These are phyloP conservation scores for Fusarium sp. DNA, from an alignment of 2,329 filamentous ascomycete species.

Conservation along the genomic window DNA sequence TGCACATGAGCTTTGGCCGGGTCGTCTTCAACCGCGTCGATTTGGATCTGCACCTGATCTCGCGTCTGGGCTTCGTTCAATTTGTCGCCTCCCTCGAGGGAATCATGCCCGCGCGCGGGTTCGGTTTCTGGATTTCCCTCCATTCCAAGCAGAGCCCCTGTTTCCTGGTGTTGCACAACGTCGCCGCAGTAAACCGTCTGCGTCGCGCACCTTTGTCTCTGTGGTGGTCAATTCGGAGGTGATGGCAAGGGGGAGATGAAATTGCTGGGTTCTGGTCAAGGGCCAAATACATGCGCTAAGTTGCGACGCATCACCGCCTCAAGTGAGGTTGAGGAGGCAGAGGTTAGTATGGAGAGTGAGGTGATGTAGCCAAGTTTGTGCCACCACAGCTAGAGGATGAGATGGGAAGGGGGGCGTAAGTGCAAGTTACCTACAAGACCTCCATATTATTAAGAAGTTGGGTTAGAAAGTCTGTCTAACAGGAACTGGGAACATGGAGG, in stretches of 20 bases:
- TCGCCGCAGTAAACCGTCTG: background rate
- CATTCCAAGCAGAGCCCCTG: constrained; percentile 38
- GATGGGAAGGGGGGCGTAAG: background rate
- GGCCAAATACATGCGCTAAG: constrained; percentile 8
- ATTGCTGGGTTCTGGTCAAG: constrained; percentile 8
- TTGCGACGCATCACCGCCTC: constrained; percentile 25
- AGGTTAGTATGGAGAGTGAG: background rate
- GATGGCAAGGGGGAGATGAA: constrained; percentile 1
- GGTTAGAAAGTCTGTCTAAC: background rate
- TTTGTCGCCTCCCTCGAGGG: constrained; percentile 4
- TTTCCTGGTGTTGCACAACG: constrained; percentile 20
- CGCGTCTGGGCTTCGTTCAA: constrained; percentile 10
- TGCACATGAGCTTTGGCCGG: constrained; percentile 26
- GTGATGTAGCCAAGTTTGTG: constrained; percentile 1
- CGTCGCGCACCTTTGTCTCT: background rate
- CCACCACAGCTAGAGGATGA: background rate
- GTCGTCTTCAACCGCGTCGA: constrained; percentile 15
- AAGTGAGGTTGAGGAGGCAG: constrained; percentile 8
- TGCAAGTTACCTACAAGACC: background rate
- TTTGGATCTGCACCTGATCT: constrained; percentile 5
- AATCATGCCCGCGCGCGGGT: constrained; percentile 19
- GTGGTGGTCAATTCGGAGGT: constrained; percentile 9
- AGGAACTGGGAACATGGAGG: background rate
- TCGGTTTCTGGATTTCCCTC: constrained; percentile 42
- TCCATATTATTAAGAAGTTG: constrained; percentile 5